Evolutionary conservation across 768 basidiomycete species (phyloP), one percentile per base, ranked within the genome.

Genomic region (Podaxis sp.): DNA sequence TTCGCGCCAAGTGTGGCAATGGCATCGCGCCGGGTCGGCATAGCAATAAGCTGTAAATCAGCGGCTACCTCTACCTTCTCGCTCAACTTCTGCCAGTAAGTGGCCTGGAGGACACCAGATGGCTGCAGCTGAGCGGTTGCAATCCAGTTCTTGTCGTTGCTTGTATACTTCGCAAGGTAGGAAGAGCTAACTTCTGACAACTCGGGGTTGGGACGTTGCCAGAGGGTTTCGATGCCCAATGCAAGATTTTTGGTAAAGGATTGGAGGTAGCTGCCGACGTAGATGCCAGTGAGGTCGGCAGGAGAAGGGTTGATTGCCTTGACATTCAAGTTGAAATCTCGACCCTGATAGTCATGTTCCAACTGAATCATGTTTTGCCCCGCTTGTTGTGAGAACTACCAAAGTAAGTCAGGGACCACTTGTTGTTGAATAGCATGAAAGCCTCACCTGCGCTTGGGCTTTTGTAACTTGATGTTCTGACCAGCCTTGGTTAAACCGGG

Each of bases 31-130:
- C 93, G 89, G 61, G 81, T 80, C 7, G 91, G 90, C 19, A 88
- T 84, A 33, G 90, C 90, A 60, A 95, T 81, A 44, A 96, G 75
- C 72, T 94, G 88, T 63, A 99, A 76, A 69, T 99, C 96, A 36
- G 95, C 94, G 36, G 94, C 96, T n/a, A 96, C 95, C 65, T 99
- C 97, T 12, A 99, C 91, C 77, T 96, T 95, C 62, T 96, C 93
- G 74, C 90, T 90, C 64, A 99, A 78, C 73, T 93, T 95, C 67
- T 98, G 95, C 92, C 94, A 97, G 76, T 99, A 99, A 8, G 94
- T 96, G 30, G 95, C 87, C 75, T 95, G 92, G 26, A 97, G 70
- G 54, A 93, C 83, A 24, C 96, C 94, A 15, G 86, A 81, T 15
- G 89, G 84, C 73, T 95, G 94, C 12, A 96, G 65, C 70, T 93